A percentile compares a stretch with the other conserved stretches of the same genome.
These are phyloP conservation scores for Colletotrichum orchidophilum DNA, from an alignment of 2,329 filamentous ascomycete species.

Conservation along the genomic window DNA sequence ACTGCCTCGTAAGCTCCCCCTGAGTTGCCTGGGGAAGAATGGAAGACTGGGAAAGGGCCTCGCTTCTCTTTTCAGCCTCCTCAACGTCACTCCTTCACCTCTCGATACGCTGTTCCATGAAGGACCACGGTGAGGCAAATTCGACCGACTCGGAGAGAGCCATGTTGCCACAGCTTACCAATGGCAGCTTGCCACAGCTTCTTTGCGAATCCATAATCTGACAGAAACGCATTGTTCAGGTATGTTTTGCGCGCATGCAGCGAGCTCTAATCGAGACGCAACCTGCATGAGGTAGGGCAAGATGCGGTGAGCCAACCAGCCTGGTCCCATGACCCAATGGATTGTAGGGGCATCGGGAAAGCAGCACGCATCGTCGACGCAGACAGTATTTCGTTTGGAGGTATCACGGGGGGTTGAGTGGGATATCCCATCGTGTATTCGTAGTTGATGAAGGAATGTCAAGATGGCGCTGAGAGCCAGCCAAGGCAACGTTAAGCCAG, in stretches of 20 bases:
- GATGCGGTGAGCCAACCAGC: conserved; percentile 20
- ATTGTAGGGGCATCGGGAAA: background rate
- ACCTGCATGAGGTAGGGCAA: conserved; percentile 1
- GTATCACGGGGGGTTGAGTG: background rate
- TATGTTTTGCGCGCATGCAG: background rate
- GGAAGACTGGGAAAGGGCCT: background rate
- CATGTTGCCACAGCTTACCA: conserved; percentile 14
- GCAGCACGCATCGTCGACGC: background rate
- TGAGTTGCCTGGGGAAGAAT: background rate
- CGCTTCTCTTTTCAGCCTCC: conserved; percentile 17
- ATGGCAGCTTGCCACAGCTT: conserved; percentile 23
- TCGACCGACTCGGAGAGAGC: background rate
- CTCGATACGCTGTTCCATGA: background rate
- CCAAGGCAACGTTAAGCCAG: background rate
- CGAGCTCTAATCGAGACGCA: conserved; percentile 8
- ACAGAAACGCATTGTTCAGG: background rate
- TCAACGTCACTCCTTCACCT: conserved; percentile 7
- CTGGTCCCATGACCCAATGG: background rate
- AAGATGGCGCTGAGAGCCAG: background rate
- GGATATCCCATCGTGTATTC: no score
- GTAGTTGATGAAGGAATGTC: background rate
- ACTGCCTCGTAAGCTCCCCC: conserved; percentile 20
- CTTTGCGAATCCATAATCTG: conserved; percentile 10
- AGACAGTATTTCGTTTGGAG: background rate
- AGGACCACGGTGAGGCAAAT: background rate